Base-by-base conservation (phyloP, 345 rosid species). In the Erodium maritimum region DNA sequence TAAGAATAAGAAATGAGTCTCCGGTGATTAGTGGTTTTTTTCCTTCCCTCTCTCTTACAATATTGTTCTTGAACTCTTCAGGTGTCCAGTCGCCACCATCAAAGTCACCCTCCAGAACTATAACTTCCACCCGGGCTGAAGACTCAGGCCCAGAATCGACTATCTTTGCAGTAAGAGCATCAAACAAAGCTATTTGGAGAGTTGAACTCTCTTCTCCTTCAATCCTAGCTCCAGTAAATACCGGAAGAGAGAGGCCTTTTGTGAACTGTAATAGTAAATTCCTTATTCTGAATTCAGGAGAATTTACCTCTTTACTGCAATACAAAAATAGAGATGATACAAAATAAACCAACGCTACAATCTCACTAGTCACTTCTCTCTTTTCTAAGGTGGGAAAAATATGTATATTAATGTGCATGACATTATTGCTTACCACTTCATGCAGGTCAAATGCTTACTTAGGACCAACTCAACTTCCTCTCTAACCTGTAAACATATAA, bases 391-490 rank as follows among this genome's bases (percentile, higher is more conserved):
- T n/a, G n/a, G n/a, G n/a, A n/a, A n/a, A 3, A 29, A 29, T 29
- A 29, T 29, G 9, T 29, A 23, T 12, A 9, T 53, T 62, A 18
- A 50, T 19, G 25, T 29, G 37, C 23, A 52, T 23, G 22, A 19
- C 10, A 12, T 0, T n/a, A 21, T 23, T 54, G 46, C 65, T 69
- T 73, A 89, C 99, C 96, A 58, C 68, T 79, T 87, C 68, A 83
- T 69, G 66, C 63, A 77, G 58, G 67, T 61, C 75, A 89, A 58
- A 69, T 89, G 87, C 73, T 79, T 89, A 72, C 66, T 76, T 57
- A 93, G 80, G 69, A 96, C 95, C 70, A 75, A 20, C 61, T 93
- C 99, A 58, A 93, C 84, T 79, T 93, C 99, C 73, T 93, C 99
- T 80, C 77, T 93, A 17, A 93, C 96, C 96, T 93, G 82, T 50